These are phyloP conservation scores for Tilletia horrida DNA, from an alignment of 1,284 basidiomycete species.

Conservation along the genomic window DNA sequence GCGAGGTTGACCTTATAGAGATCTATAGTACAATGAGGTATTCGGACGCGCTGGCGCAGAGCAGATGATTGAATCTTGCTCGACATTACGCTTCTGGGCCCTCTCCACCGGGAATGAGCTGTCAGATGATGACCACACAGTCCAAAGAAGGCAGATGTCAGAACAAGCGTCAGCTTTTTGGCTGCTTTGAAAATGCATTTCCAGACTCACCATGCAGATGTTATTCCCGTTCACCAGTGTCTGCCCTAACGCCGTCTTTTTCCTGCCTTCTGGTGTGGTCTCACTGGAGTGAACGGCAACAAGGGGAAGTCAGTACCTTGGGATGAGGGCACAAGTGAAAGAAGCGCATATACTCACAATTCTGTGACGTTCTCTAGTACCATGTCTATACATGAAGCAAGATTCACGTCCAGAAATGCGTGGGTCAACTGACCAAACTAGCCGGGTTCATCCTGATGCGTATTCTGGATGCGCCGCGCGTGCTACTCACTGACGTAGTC, in stretches of 20 bases:
- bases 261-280: conserved; percentile 73
- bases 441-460: too few species aligned
- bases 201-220: conserved; percentile 79
- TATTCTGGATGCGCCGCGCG: too few species aligned
- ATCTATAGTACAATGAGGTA: too few species aligned
- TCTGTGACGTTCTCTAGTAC: conserved; percentile 95
- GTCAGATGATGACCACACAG: neutral
- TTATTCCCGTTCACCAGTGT: conserved; percentile 96
- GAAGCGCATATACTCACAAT: conserved; percentile 64
- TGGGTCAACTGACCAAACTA: too few species aligned
- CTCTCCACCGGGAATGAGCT: conserved; percentile 30
- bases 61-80: too few species aligned
- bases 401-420: too few species aligned
- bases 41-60: too few species aligned
- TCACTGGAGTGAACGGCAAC: conserved; percentile 64
- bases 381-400: conserved; percentile 69
- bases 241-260: conserved; percentile 78
- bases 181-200: too few species aligned
- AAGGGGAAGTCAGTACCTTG: neutral
- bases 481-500: conserved; percentile 93
- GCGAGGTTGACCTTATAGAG: too few species aligned
- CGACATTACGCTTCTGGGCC: conserved; percentile 25
- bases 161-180: too few species aligned
- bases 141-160: neutral
- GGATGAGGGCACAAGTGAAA: conserved; percentile 2